phyloP scores from a whole-genome alignment of 345 rosid species.

The Bruguiera parviflora region DNA sequence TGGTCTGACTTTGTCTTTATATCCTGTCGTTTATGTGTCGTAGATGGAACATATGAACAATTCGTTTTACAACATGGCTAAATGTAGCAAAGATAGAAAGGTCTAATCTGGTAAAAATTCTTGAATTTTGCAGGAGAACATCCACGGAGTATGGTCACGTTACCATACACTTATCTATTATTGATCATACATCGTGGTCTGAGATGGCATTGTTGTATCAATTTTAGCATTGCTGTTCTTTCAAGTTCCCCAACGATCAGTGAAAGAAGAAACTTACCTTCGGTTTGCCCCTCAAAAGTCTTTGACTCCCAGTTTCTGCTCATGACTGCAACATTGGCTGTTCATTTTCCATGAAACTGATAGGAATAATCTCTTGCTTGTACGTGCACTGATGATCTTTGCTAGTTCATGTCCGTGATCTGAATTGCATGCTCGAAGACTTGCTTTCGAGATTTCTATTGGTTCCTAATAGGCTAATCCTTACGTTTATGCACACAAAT shows the following conservation, averaged over 20 bases:
- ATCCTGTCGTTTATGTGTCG: neutral
- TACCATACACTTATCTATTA: neutral
- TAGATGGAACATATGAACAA: neutral
- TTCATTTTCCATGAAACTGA: neutral
- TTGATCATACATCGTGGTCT: neutral
- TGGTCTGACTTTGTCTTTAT: neutral
- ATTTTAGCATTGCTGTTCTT: too few relatives aligned
- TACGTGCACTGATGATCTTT: neutral
- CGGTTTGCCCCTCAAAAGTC: too few relatives aligned
- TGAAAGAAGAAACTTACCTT: neutral
- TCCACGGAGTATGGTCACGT: slow-evolving; percentile 6
- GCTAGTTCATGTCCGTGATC: too few relatives aligned
- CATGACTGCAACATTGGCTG: neutral
- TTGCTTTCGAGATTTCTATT: too few relatives aligned
- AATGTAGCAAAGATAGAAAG: neutral
- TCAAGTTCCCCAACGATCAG: neutral
- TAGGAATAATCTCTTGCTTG: neutral
- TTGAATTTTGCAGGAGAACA: slow-evolving; percentile 6
- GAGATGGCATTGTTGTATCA: too few relatives aligned
- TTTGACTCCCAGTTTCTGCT: too few relatives aligned
- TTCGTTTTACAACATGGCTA: neutral
- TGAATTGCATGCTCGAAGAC: too few relatives aligned
- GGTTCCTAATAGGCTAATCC: too few relatives aligned
- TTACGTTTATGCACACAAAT: too few relatives aligned
- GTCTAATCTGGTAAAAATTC: neutral